Conservation (phyloP, 2,329 filamentous ascomycete species). For the Penicillium frequentans region DNA sequence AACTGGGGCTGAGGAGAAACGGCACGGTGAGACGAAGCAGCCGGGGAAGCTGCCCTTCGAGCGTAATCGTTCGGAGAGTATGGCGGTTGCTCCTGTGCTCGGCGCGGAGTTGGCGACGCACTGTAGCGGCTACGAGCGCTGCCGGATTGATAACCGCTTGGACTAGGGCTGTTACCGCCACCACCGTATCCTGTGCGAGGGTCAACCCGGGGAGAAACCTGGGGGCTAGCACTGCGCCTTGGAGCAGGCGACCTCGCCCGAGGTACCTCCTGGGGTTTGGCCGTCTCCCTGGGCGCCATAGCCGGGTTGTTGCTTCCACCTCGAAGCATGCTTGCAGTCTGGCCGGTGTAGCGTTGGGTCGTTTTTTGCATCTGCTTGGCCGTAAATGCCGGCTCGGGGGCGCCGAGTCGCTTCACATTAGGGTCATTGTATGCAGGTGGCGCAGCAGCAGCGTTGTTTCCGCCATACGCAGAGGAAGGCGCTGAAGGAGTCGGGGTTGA, state of each 20-base stretch:
- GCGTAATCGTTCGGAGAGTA: slow-evolving; percentile 47
- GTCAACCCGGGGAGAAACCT: slow-evolving; percentile 31
- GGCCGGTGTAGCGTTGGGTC: slow-evolving; percentile 80
- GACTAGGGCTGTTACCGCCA: slow-evolving; percentile 43
- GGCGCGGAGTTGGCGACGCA: slow-evolving; percentile 38
- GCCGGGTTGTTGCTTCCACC: slow-evolving; percentile 51
- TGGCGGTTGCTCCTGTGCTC: slow-evolving; percentile 35
- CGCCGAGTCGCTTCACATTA: slow-evolving; percentile 75
- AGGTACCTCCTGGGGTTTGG: slow-evolving; percentile 41
- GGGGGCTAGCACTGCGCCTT: slow-evolving; percentile 47
- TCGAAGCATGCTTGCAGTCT: slow-evolving; percentile 76
- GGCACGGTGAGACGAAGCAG: slow-evolving; percentile 40
- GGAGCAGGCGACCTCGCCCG: slow-evolving; percentile 66
- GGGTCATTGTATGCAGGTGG: slow-evolving; percentile 81
- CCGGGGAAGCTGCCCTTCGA: slow-evolving; percentile 39
- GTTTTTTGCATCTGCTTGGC: slow-evolving; percentile 94
- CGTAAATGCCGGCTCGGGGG: slow-evolving; percentile 88
- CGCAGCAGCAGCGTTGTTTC: slow-evolving; percentile 40
- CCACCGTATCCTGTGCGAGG: slow-evolving; percentile 40
- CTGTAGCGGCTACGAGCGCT: slow-evolving; percentile 42
- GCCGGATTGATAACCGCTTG: slow-evolving; percentile 46
- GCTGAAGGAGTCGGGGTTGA: slow-evolving; percentile 68
- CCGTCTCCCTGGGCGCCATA: slow-evolving; percentile 31
- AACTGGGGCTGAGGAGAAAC: slow-evolving; percentile 56
- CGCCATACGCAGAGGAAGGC: slow-evolving; percentile 37